phyloP scores from a whole-genome alignment of 345 rosid genomes.

The Moringa oleifera region DNA sequence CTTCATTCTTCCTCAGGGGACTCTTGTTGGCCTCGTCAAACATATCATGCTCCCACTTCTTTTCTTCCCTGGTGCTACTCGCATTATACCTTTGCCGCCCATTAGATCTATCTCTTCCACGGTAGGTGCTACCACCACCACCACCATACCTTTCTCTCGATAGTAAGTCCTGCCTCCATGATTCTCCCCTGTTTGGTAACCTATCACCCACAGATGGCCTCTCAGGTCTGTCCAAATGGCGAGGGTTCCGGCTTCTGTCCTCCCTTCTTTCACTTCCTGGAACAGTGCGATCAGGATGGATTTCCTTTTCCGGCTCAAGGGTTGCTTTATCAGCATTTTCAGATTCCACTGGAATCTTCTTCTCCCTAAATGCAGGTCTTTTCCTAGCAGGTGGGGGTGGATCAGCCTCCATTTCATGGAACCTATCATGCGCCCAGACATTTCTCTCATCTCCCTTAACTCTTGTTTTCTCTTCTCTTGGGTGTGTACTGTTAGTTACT shows the following conservation, averaged over 20 bases:
- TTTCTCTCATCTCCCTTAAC: constrained; percentile 36
- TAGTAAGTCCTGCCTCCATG: constrained; percentile 27
- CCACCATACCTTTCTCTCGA: constrained; percentile 44
- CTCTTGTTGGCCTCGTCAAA: constrained; percentile 72
- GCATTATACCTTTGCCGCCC: constrained; percentile 44
- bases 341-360: constrained; percentile 41
- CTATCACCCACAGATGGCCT: constrained; percentile 38
- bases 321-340: constrained; percentile 29
- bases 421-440: constrained; percentile 65
- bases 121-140: constrained; percentile 31
- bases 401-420: constrained; percentile 49
- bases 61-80: constrained; percentile 46
- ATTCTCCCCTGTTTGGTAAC: constrained; percentile 41
- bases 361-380: constrained; percentile 91
- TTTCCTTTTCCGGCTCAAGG: constrained; percentile 31
- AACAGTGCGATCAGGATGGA: constrained; percentile 16
- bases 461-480: constrained; percentile 40
- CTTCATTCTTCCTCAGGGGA: constrained; percentile 66
- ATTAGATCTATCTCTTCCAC: constrained; percentile 48
- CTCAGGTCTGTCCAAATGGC: constrained; percentile 36
- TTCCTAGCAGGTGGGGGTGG: constrained; percentile 41
- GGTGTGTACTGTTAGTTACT: constrained; percentile 18
- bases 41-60: constrained; percentile 96
- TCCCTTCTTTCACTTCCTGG: constrained; percentile 41
- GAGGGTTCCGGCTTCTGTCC: constrained; percentile 40